Evolutionary conservation across 352 stramenopile species (phyloP).

Genomic region (Phytopythium sindhum): DNA sequence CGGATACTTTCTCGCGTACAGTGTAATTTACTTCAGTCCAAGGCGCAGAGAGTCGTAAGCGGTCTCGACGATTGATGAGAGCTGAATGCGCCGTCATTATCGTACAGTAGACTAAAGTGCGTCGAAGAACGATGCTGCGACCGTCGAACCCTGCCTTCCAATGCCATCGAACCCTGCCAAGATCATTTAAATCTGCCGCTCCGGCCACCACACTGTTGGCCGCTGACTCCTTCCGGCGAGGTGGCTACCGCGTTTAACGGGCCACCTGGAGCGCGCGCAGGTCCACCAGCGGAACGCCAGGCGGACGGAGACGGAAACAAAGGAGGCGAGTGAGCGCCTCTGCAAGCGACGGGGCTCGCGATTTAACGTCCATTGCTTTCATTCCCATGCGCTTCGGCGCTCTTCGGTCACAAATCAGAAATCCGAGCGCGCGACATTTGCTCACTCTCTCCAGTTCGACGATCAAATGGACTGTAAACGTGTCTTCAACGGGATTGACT

Average conservation of each 20-base stretch:
- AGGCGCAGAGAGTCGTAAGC: too few species aligned
- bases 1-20: too few species aligned
- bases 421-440: neutral
- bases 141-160: too few species aligned
- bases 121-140: too few species aligned
- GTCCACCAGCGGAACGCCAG: neutral
- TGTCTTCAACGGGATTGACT: neutral
- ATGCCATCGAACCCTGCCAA: too few species aligned
- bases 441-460: neutral
- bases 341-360: neutral
- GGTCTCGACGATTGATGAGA: too few species aligned
- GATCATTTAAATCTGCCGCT: neutral
- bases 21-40: too few species aligned
- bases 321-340: neutral
- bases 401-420: neutral
- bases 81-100: too few species aligned
- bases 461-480: neutral
- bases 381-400: neutral
- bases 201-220: neutral
- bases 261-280: too few species aligned
- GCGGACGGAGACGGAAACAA: neutral
- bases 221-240: neutral
- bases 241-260: neutral
- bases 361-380: slow-evolving; percentile 1
- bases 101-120: too few species aligned